Percentiles rank a stretch among this genome's conserved stretches.
These are phyloP conservation scores for Ophiostoma ulmi DNA, from an alignment of 2,329 filamentous ascomycete genomes.

Conservation along the genomic window DNA sequence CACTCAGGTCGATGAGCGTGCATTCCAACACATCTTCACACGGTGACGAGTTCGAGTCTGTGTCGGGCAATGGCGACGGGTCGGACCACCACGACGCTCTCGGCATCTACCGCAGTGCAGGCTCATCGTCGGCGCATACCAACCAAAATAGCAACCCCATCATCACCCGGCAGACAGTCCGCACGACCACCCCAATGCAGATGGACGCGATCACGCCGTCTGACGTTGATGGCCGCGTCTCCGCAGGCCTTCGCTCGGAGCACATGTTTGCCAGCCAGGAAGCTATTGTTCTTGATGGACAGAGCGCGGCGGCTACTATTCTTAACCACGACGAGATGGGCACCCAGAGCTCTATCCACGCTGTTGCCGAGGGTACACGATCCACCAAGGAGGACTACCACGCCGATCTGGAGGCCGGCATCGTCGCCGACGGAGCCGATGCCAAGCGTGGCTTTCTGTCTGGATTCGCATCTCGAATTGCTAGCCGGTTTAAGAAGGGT, in stretches of 20 bases:
- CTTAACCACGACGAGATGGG: slow-evolving; percentile 1
- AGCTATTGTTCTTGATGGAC: slow-evolving; percentile 22
- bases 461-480: slow-evolving; percentile 19
- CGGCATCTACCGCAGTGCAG: slow-evolving; percentile 19
- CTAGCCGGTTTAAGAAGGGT: slow-evolving; percentile 18
- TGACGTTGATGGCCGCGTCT: background rate
- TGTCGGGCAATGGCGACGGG: slow-evolving; percentile 10
- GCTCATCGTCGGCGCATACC: slow-evolving; percentile 8
- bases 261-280: slow-evolving; percentile 22
- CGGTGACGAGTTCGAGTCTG: background rate
- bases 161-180: slow-evolving; percentile 19
- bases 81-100: slow-evolving; percentile 17
- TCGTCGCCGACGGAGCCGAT: background rate
- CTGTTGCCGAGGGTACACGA: slow-evolving; percentile 17
- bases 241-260: slow-evolving; percentile 1
- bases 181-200: slow-evolving; percentile 18
- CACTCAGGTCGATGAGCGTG: slow-evolving; percentile 22
- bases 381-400: slow-evolving; percentile 13
- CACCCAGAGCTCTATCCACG: slow-evolving; percentile 5
- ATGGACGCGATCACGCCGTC: slow-evolving; percentile 9
- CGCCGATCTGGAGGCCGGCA: background rate
- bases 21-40: slow-evolving; percentile 15
- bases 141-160: slow-evolving; percentile 16
- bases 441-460: slow-evolving; percentile 16
- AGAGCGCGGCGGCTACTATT: background rate